Evolutionary conservation across 164 flowering plant genomes (phyloP), one percentile per base, ranked within the genome.

Genomic region (Protea cynaroides): DNA sequence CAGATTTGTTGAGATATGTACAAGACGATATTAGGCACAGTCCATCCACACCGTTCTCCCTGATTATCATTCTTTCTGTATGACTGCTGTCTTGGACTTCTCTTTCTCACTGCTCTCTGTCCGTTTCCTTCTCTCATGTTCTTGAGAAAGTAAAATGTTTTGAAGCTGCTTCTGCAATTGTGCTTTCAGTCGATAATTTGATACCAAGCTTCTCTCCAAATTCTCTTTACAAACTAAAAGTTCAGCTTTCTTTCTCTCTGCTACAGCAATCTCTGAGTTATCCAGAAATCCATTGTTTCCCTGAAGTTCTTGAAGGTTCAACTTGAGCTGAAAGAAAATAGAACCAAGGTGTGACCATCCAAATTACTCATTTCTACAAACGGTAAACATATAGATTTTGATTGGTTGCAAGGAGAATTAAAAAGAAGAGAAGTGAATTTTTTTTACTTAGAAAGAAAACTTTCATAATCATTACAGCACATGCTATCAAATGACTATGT

Each of bases 131-230:
- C 58, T 51, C 49, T 58, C 59, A 43, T 69, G 60, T 56, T 52
- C 69, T 63, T 76, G 67, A 9, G 59, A 58, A 13, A 55, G 52
- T 52, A 77, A 59, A 66, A 76, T 68, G 25, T 52, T 73, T 34
- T 75, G 73, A 50, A 84, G 68, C 62, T 82, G 81, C 66, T 75
- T 81, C 66, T 69, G 80, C 63, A 83, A 65, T 36, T 73, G 78
- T 25, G 72, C 68, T 72, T 64, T 69, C 23, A 68, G 21, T 50
- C 72, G 76, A 68, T 83, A 61, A 62, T 81, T 85, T 21, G 79
- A 75, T 38, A 76, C 77, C 75, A 85, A 64, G 38, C 61, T 74
- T 62, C 61, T 71, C 8, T 78, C 79, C 76, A 85, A 29, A 40
- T 72, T 75, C 73, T 79, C 75, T 58, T 81, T 82, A 43, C 54